These are phyloP conservation scores for Chrysanthemum lavandulifolium DNA, from an alignment of 129 eudicot species.

Conservation along the genomic window DNA sequence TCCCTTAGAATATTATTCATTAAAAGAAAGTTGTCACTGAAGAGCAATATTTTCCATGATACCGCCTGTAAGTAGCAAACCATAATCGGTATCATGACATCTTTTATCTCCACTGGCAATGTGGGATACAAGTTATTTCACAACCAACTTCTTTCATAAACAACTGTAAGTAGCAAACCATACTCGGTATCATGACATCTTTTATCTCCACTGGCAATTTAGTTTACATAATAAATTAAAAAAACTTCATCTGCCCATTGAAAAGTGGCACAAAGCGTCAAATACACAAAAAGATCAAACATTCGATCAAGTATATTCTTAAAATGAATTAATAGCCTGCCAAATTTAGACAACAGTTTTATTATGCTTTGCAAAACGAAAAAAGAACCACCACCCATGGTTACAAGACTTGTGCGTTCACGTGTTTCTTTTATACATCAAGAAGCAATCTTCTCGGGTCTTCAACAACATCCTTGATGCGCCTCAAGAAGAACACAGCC, in stretches of 20 bases:
- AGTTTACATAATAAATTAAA: not conserved
- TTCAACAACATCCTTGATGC: slow-evolving; percentile 69
- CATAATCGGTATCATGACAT: no score
- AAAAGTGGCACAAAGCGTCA: slow-evolving; percentile 17
- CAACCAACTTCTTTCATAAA: not conserved
- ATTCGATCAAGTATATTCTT: slow-evolving; percentile 9
- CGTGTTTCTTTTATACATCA: slow-evolving; percentile 41
- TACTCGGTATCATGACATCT: no score
- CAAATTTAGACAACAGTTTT: slow-evolving; percentile 7
- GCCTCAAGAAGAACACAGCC: slow-evolving; percentile 75
- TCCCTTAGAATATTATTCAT: no score
- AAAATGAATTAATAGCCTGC: slow-evolving; percentile 19
- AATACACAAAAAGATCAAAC: slow-evolving; percentile 22
- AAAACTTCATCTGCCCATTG: not conserved
- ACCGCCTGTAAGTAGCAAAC: no score
- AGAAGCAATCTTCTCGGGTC: slow-evolving; percentile 75
- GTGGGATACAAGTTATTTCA: no score
- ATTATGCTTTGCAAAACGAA: slow-evolving; percentile 27
- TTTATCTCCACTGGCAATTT: no score
- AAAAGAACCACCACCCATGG: not conserved
- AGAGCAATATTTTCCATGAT: no score
- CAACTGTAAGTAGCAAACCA: not conserved
- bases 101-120: no score
- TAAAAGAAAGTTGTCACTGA: no score
- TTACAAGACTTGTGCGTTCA: not conserved